Evolutionary conservation across 2,329 filamentous ascomycete genomes (phyloP).

Genomic region (Coniochaeta sp.): DNA sequence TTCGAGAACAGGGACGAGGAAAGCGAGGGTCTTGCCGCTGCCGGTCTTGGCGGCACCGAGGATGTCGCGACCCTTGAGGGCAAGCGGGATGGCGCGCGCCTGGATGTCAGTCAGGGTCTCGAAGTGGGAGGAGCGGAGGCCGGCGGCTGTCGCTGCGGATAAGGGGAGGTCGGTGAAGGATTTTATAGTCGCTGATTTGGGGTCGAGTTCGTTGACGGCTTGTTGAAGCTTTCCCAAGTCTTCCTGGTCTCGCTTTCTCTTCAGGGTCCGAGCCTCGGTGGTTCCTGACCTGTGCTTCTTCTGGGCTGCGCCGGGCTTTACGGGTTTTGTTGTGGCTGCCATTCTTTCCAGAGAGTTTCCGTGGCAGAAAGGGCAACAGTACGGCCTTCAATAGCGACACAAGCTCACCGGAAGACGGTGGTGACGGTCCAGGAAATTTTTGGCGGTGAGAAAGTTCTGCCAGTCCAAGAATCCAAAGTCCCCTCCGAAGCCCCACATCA

Average conservation of each 20-base stretch:
- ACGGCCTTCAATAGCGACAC: too few species aligned
- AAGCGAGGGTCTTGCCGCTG: constrained; percentile 90
- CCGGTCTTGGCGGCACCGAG: constrained; percentile 93
- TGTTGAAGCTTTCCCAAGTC: constrained; percentile 16
- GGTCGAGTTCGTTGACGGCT: constrained; percentile 31
- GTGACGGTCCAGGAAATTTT: not conserved
- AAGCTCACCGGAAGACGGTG: not conserved
- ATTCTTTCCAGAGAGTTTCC: not conserved
- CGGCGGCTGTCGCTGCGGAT: constrained; percentile 69
- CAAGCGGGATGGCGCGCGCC: constrained; percentile 77
- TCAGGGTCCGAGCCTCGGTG: constrained; percentile 13
- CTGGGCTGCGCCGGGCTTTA: not conserved
- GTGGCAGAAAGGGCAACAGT: too few species aligned
- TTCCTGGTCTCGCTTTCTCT: constrained; percentile 17
- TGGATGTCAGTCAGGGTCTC: constrained; percentile 89
- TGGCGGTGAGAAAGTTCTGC: not conserved
- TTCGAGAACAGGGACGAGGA: constrained; percentile 85
- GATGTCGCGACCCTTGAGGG: constrained; percentile 78
- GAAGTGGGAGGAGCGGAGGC: constrained; percentile 82
- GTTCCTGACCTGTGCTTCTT: constrained; percentile 1
- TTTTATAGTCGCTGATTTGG: constrained; percentile 49
- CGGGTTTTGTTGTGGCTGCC: not conserved
- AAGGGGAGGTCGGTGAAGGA: constrained; percentile 81
- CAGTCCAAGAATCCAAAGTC: not conserved
- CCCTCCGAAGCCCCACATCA: not conserved